These are phyloP conservation scores for Phytophthora niederhauseri DNA, from an alignment of 352 stramenopile species.

Conservation along the genomic window DNA sequence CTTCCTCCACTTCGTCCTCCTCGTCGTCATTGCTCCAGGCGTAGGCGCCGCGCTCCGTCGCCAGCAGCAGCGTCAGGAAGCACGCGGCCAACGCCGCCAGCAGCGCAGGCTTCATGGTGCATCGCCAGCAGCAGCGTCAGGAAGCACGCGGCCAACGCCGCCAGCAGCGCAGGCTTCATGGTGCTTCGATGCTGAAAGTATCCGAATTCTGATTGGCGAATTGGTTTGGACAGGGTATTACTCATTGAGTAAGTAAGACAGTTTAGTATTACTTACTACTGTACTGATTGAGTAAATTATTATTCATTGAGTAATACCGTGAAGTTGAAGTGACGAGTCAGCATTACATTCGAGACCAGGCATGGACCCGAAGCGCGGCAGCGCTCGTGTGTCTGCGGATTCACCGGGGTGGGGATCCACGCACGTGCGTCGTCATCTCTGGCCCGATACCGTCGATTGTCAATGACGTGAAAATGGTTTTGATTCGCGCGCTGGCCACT, in stretches of 20 bases:
- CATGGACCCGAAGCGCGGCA: too few relatives aligned
- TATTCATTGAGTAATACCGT: background rate
- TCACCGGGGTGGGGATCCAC: background rate
- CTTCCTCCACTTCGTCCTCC: slow-evolving; percentile 36
- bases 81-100: slow-evolving; percentile 22
- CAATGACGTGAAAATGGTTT: slow-evolving; percentile 5
- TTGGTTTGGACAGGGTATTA: background rate
- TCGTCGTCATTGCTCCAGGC: slow-evolving; percentile 33
- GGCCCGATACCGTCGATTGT: background rate
- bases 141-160: slow-evolving; percentile 24
- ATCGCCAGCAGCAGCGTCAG: slow-evolving; percentile 21
- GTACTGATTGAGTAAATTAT: too few relatives aligned
- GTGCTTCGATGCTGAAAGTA: slow-evolving; percentile 19
- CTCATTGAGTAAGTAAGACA: too few relatives aligned
- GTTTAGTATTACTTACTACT: too few relatives aligned
- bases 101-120: slow-evolving; percentile 24
- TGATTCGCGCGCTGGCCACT: slow-evolving; percentile 2
- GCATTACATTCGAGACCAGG: too few relatives aligned
- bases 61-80: slow-evolving; percentile 28
- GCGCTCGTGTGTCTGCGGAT: background rate
- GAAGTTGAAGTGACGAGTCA: background rate
- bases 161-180: slow-evolving; percentile 29
- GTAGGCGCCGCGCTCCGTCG: slow-evolving; percentile 3
- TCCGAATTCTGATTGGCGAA: slow-evolving; percentile 17
- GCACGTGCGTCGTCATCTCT: background rate